Evolutionary conservation across 768 basidiomycete genomes (phyloP).

Genomic region (Tephrocybe sp.): DNA sequence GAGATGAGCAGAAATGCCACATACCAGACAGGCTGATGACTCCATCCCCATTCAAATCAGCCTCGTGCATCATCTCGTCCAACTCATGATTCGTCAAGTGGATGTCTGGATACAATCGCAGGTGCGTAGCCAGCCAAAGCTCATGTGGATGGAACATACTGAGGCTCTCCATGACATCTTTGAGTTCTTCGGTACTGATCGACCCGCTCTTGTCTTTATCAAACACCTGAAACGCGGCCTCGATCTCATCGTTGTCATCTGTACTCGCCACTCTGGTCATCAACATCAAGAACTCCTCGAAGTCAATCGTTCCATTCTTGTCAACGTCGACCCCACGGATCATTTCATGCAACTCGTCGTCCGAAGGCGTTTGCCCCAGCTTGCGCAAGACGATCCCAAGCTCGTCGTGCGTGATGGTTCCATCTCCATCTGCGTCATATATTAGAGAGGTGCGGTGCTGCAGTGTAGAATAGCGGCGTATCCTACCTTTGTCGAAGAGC

Average conservation of each 20-base stretch:
- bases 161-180: conserved; percentile 93
- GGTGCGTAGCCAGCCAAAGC: too few species aligned
- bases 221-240: conserved; percentile 63
- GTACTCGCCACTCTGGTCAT: conserved; percentile 42
- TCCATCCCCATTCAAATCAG: conserved; percentile 81
- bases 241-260: conserved; percentile 45
- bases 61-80: conserved; percentile 90
- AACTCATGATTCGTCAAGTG: conserved; percentile 77
- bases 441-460: not conserved
- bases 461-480: not conserved
- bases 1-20: conserved; percentile 14
- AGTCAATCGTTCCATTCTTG: conserved; percentile 45
- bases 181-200: conserved; percentile 87
- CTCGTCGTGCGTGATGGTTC: conserved; percentile 49
- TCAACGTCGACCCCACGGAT: conserved; percentile 48
- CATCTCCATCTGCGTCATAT: conserved; percentile 39
- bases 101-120: conserved; percentile 40
- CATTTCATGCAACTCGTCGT: conserved; percentile 48
- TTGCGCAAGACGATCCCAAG: conserved; percentile 50
- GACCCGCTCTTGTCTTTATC: conserved; percentile 95
- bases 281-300: conserved; percentile 46
- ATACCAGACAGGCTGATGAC: conserved; percentile 78
- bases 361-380: conserved; percentile 49
- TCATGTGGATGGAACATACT: conserved; percentile 51
- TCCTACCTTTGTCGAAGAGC: conserved; percentile 28